Evolutionary conservation across 257 asterid genomes (phyloP).

Genomic region (Echium plantagineum): DNA sequence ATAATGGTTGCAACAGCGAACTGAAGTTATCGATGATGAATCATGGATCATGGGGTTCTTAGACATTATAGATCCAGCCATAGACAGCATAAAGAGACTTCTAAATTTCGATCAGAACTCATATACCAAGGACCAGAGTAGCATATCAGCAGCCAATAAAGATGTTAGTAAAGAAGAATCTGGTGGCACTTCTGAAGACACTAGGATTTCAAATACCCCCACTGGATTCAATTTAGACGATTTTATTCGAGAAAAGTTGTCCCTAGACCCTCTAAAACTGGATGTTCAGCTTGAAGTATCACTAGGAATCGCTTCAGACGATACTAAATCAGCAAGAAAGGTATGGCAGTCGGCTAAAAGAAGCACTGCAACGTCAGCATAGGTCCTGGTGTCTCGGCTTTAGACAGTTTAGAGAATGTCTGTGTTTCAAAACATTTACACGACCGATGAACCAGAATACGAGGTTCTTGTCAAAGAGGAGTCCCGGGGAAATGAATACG

Average conservation of each 20-base stretch:
- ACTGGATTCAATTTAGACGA: conserved; percentile 54
- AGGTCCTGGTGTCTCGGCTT: background rate
- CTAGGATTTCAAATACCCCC: conserved; percentile 13
- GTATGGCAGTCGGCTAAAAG: conserved; percentile 18
- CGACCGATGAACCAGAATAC: no score
- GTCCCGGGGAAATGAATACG: no score
- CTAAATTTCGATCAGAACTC: conserved; percentile 28
- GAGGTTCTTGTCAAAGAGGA: no score
- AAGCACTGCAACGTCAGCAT: conserved; percentile 13
- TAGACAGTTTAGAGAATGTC: background rate
- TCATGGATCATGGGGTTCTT: conserved; percentile 96
- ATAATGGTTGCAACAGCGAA: conserved; percentile 49
- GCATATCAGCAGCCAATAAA: conserved; percentile 2
- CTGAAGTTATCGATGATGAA: conserved; percentile 86
- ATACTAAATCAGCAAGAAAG: conserved; percentile 15
- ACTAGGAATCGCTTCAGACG: conserved; percentile 14
- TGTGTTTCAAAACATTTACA: background rate
- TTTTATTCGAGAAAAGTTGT: conserved; percentile 46
- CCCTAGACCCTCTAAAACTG: conserved; percentile 58
- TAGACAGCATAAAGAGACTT: conserved; percentile 70
- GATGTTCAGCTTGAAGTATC: conserved; percentile 37
- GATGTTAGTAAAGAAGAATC: conserved; percentile 18
- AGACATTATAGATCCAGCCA: conserved; percentile 86
- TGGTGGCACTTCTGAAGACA: conserved; percentile 13
- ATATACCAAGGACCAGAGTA: conserved; percentile 10